These are phyloP conservation scores for Chloris gayana DNA, from an alignment of 176 grass and related monocot species.

Conservation along the genomic window DNA sequence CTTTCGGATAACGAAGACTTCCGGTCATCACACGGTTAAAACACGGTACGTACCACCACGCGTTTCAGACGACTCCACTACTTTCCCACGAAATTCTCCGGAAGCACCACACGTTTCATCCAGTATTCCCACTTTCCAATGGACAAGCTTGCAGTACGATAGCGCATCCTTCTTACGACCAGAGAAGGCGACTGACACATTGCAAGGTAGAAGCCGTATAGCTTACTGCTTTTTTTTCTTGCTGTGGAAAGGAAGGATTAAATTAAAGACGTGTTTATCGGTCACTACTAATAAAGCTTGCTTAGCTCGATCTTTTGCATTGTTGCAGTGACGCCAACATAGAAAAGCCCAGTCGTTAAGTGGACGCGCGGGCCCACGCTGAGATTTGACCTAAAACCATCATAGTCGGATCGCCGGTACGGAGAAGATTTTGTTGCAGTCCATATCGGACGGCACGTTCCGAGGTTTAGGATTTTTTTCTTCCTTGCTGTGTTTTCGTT, in stretches of 20 bases:
- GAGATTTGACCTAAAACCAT: constrained; percentile 37
- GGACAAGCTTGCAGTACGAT: background rate
- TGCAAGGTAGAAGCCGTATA: background rate
- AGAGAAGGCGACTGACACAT: background rate
- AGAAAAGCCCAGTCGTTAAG: background rate
- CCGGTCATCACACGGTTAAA: background rate
- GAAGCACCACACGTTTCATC: constrained; percentile 2
- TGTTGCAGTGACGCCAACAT: constrained; percentile 2
- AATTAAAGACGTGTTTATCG: constrained; percentile 8
- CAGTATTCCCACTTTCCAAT: background rate
- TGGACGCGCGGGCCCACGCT: background rate
- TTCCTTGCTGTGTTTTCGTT: background rate
- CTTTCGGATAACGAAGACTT: background rate
- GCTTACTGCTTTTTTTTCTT: background rate
- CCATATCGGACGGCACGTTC: constrained; percentile 38
- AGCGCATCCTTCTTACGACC: constrained; percentile 10
- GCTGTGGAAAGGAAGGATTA: background rate
- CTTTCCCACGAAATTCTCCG: background rate
- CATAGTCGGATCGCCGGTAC: constrained; percentile 31
- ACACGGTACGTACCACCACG: background rate
- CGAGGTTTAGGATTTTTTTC: background rate
- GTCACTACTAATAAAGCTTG: background rate
- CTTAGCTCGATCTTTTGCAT: background rate
- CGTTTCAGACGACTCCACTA: background rate
- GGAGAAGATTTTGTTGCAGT: constrained; percentile 20